Base-by-base conservation (phyloP, 169 alveolate genomes). In the Plasmodium gonderi region DNA sequence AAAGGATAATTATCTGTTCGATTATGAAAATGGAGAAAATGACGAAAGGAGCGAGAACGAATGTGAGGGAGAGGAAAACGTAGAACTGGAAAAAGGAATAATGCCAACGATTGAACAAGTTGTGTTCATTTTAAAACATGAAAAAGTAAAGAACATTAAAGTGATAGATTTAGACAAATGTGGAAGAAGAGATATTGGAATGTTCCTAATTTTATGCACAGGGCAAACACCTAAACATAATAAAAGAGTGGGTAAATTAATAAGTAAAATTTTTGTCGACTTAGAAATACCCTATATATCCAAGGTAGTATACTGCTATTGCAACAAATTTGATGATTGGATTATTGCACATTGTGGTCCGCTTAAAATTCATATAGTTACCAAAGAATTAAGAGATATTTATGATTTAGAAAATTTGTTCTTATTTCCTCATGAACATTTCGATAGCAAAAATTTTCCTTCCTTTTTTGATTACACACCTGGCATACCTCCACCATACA, bases 71-170 rank as follows among this genome's bases (percentile, higher is more conserved):
- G 89, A 96, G 14, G 93, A 93, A 26, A 74, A 91, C 26, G 44
- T 96, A 33, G 95, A 95, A 49, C 69, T 96, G 33, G 83, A 75
- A 42, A 94, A 96, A 80, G 97, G 97, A 26, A 76, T 89, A 65
- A 96, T 96, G 97, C 98, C 98, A 6, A 94, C 97, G 12, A 78
- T 96, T 38, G 95, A 96, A 81, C 96, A 96, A 64, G 76, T 96
- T 17, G 94, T 96, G 14, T 94, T 91, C 31, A 96, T 96, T 29
- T 91, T 96, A 72, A 95, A 96, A 68, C 96, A 96, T 96, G 98
- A 96, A 79, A 54, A 60, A 23, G 91, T 38, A 5, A 54, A 92
- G 23, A 45, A 96, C 33, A 79, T 96, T 49, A 75, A 77, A 17
- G 96, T 94, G 17, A 91, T 96, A 40, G 97, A 96, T 69, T 68